Evolutionary conservation across 2,329 filamentous ascomycete genomes (phyloP).

Genomic region (Pseudopithomyces chartarum): DNA sequence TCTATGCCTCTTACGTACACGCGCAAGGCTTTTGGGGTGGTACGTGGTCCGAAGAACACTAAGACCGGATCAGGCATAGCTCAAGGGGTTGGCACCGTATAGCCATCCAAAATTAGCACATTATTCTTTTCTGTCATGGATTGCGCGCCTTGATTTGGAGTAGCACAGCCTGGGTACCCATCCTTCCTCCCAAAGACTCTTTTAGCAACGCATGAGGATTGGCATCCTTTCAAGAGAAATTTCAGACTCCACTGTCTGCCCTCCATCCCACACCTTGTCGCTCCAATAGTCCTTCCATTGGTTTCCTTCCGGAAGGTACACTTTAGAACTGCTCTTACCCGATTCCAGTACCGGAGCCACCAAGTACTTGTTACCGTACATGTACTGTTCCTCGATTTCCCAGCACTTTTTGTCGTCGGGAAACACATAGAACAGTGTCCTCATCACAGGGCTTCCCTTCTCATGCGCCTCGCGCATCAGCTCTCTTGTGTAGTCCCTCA

Average conservation of each 20-base stretch:
- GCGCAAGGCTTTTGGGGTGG: neutral
- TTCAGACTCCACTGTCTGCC: slow-evolving; percentile 47
- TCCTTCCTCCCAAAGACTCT: too few species aligned
- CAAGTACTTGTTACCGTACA: slow-evolving; percentile 66
- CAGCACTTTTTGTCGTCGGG: slow-evolving; percentile 60
- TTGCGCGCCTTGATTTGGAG: too few species aligned
- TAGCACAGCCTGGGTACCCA: too few species aligned
- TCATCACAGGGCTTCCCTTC: slow-evolving; percentile 65
- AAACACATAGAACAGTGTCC: slow-evolving; percentile 68
- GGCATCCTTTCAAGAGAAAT: slow-evolving; percentile 56
- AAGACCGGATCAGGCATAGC: neutral
- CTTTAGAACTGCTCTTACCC: slow-evolving; percentile 49
- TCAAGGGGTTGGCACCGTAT: too few species aligned
- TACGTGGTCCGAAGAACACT: neutral
- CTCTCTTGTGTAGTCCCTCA: slow-evolving; percentile 62
- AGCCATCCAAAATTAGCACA: too few species aligned
- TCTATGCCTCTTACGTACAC: neutral
- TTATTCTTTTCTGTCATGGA: too few species aligned
- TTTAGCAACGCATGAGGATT: slow-evolving; percentile 44
- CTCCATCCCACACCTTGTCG: slow-evolving; percentile 44
- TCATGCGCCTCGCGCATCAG: slow-evolving; percentile 66
- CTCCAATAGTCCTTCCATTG: slow-evolving; percentile 52
- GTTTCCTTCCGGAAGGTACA: slow-evolving; percentile 58
- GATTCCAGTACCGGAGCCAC: slow-evolving; percentile 61
- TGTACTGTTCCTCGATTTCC: slow-evolving; percentile 65